A percentile compares a stretch with the other conserved stretches of the same genome.
These are phyloP conservation scores for Claviceps pusilla DNA, from an alignment of 2,329 filamentous ascomycete genomes.

Conservation along the genomic window DNA sequence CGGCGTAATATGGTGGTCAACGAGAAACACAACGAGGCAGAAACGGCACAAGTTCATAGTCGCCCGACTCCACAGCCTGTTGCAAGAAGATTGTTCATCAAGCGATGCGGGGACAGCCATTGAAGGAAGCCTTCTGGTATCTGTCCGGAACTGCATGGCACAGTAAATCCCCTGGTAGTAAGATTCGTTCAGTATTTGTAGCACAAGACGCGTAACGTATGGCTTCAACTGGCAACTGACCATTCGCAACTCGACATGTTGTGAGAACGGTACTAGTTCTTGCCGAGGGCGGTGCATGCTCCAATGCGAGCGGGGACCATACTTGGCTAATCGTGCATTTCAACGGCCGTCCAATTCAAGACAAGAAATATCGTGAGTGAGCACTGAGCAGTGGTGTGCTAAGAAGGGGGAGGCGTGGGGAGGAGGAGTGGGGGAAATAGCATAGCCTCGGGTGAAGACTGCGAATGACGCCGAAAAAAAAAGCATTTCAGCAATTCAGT, in stretches of 20 bases:
- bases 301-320: background rate
- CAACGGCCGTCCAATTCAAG: background rate
- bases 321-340: background rate
- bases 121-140: background rate
- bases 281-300: background rate
- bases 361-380: background rate
- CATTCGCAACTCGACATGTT: background rate
- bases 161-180: background rate
- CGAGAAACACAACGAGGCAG: background rate
- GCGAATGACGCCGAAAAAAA: background rate
- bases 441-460: background rate
- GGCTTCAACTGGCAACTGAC: background rate
- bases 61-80: background rate
- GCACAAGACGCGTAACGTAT: background rate
- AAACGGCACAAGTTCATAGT: background rate
- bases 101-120: background rate
- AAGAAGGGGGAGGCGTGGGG: background rate
- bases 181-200: background rate
- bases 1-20: background rate
- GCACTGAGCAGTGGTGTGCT: background rate
- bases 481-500: background rate
- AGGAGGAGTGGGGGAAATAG: background rate
- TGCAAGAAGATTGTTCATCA: background rate
- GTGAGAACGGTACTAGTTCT: background rate
- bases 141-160: background rate